Percentiles rank a stretch among this genome's conserved stretches.
Conservation (phyloP, 2,329 filamentous ascomycete genomes). For the Tolypocladium ovalisporum region DNA sequence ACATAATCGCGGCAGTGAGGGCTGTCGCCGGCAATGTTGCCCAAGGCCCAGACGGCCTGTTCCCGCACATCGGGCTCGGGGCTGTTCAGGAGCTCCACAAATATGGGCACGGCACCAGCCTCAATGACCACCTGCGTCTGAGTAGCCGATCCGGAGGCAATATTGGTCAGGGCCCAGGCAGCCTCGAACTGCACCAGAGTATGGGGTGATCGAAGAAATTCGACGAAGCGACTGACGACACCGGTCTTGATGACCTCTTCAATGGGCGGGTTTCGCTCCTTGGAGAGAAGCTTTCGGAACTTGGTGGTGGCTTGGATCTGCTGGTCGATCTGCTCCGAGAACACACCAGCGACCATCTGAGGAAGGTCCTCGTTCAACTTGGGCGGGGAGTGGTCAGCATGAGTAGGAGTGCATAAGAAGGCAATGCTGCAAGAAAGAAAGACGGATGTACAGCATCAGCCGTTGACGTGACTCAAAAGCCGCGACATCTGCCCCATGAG, state of each 20-base stretch:
- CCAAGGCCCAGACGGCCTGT: constrained; percentile 96
- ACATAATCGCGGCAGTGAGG: constrained; percentile 97
- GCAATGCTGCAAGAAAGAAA: background rate
- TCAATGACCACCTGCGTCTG: constrained; percentile 99
- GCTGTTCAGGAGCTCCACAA: constrained; percentile 89
- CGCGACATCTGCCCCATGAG: background rate
- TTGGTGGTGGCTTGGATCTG: constrained; percentile 98
- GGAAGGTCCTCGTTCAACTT: constrained; percentile 96
- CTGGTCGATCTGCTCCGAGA: constrained; percentile 95
- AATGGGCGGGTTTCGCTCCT: constrained; percentile 97
- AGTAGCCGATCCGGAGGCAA: constrained; percentile 90
- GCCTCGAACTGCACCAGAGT: constrained; percentile 98
- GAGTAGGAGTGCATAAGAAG: no score
- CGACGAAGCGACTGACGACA: constrained; percentile 93
- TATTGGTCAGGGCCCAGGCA: constrained; percentile 98
- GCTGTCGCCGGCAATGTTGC: constrained; percentile 98
- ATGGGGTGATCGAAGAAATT: constrained; percentile 95
- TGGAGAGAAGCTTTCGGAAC: constrained; percentile 94
- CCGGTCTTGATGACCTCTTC: constrained; percentile 99
- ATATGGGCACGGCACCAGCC: constrained; percentile 94
- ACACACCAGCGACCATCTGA: constrained; percentile 95
- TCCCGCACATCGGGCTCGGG: constrained; percentile 96
- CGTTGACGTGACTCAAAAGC: background rate
- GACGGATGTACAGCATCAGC: background rate
- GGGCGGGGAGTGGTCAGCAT: background rate